Conservation (phyloP, 2,329 filamentous ascomycete species). For the Aspergillus ibericus region DNA sequence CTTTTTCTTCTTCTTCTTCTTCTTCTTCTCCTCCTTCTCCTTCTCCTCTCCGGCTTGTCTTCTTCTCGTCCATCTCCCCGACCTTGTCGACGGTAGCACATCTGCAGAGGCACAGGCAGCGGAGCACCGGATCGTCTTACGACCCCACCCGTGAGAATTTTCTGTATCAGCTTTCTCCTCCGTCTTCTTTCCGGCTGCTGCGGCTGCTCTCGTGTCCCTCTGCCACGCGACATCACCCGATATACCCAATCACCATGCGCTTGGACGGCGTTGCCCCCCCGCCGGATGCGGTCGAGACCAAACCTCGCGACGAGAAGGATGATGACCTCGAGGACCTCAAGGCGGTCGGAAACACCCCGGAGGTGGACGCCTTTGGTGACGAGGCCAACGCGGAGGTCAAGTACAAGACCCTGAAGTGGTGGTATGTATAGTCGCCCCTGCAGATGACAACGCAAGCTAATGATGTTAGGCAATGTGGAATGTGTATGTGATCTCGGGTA, state of each 20-base stretch:
- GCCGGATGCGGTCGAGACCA: slow-evolving; percentile 14
- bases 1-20: background rate
- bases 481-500: slow-evolving; percentile 27
- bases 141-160: background rate
- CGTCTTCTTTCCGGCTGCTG: background rate
- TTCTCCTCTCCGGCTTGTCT: too few relatives aligned
- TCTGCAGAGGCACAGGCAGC: background rate
- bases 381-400: slow-evolving; percentile 43
- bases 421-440: slow-evolving; percentile 12
- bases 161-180: background rate
- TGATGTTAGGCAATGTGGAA: slow-evolving; percentile 39
- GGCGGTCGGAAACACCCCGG: slow-evolving; percentile 8
- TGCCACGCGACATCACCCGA: background rate
- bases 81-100: background rate
- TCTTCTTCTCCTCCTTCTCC: background rate
- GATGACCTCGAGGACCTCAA: slow-evolving; percentile 16
- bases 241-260: background rate
- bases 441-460: slow-evolving; percentile 27
- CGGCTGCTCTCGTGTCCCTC: background rate
- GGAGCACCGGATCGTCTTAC: background rate
- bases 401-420: slow-evolving; percentile 50
- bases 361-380: slow-evolving; percentile 33
- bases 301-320: slow-evolving; percentile 10
- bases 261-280: slow-evolving; percentile 11
- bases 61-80: background rate